phyloP scores from a whole-genome alignment of 768 basidiomycete species.

The Lactarius deliciosus region DNA sequence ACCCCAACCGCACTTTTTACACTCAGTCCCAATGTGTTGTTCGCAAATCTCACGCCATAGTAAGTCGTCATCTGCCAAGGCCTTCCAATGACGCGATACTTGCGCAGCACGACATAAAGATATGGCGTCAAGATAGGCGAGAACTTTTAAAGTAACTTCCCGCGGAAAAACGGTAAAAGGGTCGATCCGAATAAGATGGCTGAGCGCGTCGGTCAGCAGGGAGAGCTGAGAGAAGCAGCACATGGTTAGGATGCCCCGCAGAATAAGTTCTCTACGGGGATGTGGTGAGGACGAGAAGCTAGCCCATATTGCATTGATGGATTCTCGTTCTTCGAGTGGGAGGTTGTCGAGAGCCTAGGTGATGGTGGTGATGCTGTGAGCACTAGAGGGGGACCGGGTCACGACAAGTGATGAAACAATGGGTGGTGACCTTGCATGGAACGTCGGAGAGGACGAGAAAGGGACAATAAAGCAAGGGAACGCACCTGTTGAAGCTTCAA shows the following conservation, averaged over 20 bases:
- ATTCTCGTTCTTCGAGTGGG: slow-evolving; percentile 79
- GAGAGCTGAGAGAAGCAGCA: slow-evolving; percentile 99
- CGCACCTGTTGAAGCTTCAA: slow-evolving; percentile 86
- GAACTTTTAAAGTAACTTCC: slow-evolving; percentile 84
- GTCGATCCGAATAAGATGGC: slow-evolving; percentile 92
- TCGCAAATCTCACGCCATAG: slow-evolving; percentile 97
- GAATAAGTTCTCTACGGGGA: slow-evolving; percentile 86
- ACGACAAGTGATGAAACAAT: slow-evolving; percentile 13
- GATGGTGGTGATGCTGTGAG: neutral
- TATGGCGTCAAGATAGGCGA: slow-evolving; percentile 86
- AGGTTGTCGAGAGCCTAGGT: slow-evolving; percentile 85
- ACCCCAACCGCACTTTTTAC: slow-evolving; percentile 96
- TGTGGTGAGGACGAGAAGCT: slow-evolving; percentile 95
- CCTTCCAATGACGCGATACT: slow-evolving; percentile 81
- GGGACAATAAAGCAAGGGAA: slow-evolving; percentile 17
- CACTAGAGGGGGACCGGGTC: neutral
- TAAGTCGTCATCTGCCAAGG: slow-evolving; percentile 90
- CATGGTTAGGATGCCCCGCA: slow-evolving; percentile 97
- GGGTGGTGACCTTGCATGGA: slow-evolving; percentile 2
- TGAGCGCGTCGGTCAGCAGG: slow-evolving; percentile 88
- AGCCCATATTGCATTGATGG: slow-evolving; percentile 92
- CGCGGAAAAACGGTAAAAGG: slow-evolving; percentile 89
- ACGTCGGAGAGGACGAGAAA: neutral
- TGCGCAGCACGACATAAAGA: slow-evolving; percentile 94
- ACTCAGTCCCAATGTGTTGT: slow-evolving; percentile 97